Conservation (phyloP, 257 asterid species). For the Haberlea rhodopensis region DNA sequence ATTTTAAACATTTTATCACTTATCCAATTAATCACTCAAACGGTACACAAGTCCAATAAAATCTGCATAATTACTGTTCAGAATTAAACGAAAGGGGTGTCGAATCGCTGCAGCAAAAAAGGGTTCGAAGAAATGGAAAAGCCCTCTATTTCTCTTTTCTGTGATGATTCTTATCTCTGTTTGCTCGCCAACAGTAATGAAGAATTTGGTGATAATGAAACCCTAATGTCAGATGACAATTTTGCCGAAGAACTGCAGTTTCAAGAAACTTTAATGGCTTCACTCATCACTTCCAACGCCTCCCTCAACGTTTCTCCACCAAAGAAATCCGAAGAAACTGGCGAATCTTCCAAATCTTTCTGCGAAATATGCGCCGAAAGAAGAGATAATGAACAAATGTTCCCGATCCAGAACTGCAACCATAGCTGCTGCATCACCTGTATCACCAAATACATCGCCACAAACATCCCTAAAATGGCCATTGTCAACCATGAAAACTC, state of each 20-base stretch:
- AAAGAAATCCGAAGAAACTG: not conserved
- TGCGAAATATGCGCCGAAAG: conserved; percentile 62
- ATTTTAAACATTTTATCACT: too few relatives aligned
- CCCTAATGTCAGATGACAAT: conserved; percentile 25
- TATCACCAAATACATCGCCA: conserved; percentile 38
- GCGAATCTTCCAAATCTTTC: conserved; percentile 24
- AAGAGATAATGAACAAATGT: conserved; percentile 31
- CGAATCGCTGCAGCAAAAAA: not conserved
- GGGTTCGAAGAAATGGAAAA: not conserved
- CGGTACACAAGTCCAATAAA: too few relatives aligned
- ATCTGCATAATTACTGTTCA: not conserved
- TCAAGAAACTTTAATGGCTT: conserved; percentile 40
- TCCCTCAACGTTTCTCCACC: not conserved
- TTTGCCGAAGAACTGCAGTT: conserved; percentile 40
- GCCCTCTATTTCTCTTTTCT: conserved; percentile 18
- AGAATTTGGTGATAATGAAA: not conserved
- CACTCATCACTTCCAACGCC: conserved; percentile 8
- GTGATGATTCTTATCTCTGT: conserved; percentile 28
- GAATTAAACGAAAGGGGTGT: too few relatives aligned
- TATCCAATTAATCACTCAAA: too few relatives aligned
- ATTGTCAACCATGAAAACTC: not conserved
- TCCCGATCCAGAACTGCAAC: conserved; percentile 32
- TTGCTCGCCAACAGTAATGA: not conserved
- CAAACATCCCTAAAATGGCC: conserved; percentile 21
- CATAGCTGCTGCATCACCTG: conserved; percentile 54